Evolutionary conservation across 352 stramenopile genomes (phyloP), one percentile per base, ranked within the genome.

Genomic region (Halophytophthora polymorphica): DNA sequence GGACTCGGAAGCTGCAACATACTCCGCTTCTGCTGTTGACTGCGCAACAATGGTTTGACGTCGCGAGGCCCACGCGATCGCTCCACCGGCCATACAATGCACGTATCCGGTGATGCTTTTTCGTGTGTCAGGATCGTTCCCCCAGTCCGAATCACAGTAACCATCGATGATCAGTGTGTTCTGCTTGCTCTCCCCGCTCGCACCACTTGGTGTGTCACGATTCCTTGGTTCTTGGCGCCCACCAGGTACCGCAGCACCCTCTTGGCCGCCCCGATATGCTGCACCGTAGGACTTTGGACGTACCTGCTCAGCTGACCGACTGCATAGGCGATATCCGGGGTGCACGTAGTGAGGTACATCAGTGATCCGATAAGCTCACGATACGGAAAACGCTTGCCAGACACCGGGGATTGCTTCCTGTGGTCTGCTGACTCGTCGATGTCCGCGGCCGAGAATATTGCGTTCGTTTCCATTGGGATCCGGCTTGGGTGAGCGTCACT

Each of bases 271-370:
- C 28, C 18, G 4, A 64, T 21, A n/a, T 64, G 18, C 31, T 41
- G 0, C 43, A 45, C 38, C 2, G 59, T 61, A 37, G 45, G 46
- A 3, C 19, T 4, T 34, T 45, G 22, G 0, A 74, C 56, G 21
- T 54, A 65, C 14, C 55, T 18, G n/a, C 64, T 70, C 7, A 69
- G n/a, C 22, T 70, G 56, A 0, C 44, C 56, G 1, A 74, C 17
- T 8, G 42, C 50, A 46, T 54, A 74, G 3, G 60, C 56, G 0
- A 67, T 21, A 25, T 70, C 65, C 11, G 56, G 52, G 13, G 45
- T 71, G 21, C 44, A 53, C 14, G 66, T 69, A 0, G 52, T 53
- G 14, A 71, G 36, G 29, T 69, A 71, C 66, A 74, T 65, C 10
- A 65, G 40, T 41, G 48, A 57, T 10, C 50, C 56, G 7, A 69